A percentile compares a stretch with the other conserved stretches of the same genome.
phyloP scores from a whole-genome alignment of 2,329 filamentous ascomycete genomes.

The Fusarium incarnatum region DNA sequence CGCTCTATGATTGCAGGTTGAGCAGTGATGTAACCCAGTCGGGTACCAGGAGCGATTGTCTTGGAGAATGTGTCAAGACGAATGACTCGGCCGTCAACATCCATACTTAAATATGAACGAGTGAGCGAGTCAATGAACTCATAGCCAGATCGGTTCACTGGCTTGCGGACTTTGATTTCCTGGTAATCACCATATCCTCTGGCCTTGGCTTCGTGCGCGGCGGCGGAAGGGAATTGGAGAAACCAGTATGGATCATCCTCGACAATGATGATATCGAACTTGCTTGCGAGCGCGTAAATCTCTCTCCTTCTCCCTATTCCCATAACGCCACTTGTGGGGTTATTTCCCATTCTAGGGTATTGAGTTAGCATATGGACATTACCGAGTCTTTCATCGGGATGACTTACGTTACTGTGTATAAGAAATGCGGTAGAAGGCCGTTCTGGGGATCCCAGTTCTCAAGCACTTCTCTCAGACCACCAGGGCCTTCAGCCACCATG shows the following conservation, averaged over 20 bases:
- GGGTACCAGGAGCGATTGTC: constrained; percentile 88
- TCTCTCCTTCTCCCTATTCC: constrained; percentile 79
- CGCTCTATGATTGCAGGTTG: constrained; percentile 83
- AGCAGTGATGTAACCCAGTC: constrained; percentile 90
- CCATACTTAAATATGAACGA: constrained; percentile 84
- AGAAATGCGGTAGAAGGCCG: constrained; percentile 81
- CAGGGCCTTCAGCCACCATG: constrained; percentile 79
- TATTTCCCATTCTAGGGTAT: constrained; percentile 71
- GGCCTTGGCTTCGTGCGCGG: constrained; percentile 62
- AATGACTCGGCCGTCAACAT: constrained; percentile 87
- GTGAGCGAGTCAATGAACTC: constrained; percentile 84
- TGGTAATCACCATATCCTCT: constrained; percentile 52
- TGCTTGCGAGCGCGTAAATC: constrained; percentile 82
- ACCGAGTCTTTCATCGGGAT: too few species aligned
- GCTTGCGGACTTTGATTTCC: constrained; percentile 47
- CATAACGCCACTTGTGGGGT: constrained; percentile 83
- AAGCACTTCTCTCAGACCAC: constrained; percentile 81
- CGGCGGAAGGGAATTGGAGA: constrained; percentile 84
- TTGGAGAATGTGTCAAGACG: constrained; percentile 95
- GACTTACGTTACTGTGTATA: constrained; percentile 90
- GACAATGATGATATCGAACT: constrained; percentile 89
- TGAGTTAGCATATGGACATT: not conserved
- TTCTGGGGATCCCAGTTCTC: constrained; percentile 82
- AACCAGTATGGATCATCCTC: constrained; percentile 99
- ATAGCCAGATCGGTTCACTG: constrained; percentile 68